Conservation (phyloP, 345 rosid genomes). For the Clarkia xantiana region DNA sequence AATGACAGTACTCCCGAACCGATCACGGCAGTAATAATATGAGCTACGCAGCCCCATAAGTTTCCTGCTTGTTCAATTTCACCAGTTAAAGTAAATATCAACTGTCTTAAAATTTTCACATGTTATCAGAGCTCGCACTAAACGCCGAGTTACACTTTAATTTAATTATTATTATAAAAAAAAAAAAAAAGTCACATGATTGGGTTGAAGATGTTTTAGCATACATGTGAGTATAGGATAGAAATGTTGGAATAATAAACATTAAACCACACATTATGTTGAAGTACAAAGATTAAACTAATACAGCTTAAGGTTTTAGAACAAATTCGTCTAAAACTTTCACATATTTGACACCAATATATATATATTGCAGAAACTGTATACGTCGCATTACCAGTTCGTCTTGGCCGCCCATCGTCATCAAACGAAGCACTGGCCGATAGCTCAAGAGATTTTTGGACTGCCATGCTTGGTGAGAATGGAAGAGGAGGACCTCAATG, state of each 20-base stretch:
- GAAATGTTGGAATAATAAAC: no score
- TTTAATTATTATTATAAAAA: no score
- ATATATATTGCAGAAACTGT: neutral
- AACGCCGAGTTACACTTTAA: no score
- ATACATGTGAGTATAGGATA: no score
- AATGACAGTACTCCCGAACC: constrained; percentile 44
- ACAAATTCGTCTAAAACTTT: neutral
- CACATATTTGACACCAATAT: neutral
- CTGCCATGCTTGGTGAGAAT: constrained; percentile 13
- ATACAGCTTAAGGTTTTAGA: neutral
- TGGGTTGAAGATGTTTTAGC: no score
- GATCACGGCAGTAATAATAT: constrained; percentile 37
- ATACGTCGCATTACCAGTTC: constrained; percentile 21
- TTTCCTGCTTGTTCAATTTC: constrained; percentile 30
- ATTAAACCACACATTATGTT: neutral
- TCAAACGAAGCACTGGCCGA: constrained; percentile 10
- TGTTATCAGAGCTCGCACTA: no score
- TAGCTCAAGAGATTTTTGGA: constrained; percentile 15
- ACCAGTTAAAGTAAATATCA: no score
- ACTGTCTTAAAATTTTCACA: no score
- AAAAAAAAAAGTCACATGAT: no score
- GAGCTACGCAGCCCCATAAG: constrained; percentile 31
- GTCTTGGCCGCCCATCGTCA: constrained; percentile 27
- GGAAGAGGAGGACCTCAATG: neutral
- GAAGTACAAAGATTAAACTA: neutral